Evolutionary conservation across 148 eudicot species (phyloP).

Genomic region (Simmondsia chinensis): DNA sequence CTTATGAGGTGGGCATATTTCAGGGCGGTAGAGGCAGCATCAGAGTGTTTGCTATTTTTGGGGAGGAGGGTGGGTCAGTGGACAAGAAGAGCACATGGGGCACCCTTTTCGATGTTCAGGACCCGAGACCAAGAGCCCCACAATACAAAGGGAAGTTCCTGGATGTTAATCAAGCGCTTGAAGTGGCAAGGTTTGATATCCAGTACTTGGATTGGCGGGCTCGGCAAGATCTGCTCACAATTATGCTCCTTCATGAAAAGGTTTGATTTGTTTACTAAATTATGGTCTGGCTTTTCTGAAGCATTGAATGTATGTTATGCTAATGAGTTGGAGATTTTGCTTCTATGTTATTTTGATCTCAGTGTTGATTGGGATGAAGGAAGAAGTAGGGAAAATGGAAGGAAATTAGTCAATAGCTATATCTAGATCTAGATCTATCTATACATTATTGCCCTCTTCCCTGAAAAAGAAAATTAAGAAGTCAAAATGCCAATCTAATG

Average conservation of each 20-base stretch:
- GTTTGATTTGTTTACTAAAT: slow-evolving; percentile 16
- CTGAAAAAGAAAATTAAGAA: too few species aligned
- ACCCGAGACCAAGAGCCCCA: slow-evolving; percentile 64
- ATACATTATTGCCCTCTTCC: too few species aligned
- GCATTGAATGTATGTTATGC: too few species aligned
- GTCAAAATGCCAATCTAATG: too few species aligned
- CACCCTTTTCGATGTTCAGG: slow-evolving; percentile 69
- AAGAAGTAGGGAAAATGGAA: too few species aligned
- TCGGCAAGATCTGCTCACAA: slow-evolving; percentile 84
- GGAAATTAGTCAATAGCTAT: too few species aligned
- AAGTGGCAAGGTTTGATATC: slow-evolving; percentile 77
- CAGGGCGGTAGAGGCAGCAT: slow-evolving; percentile 42
- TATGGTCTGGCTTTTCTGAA: too few species aligned
- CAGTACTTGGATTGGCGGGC: slow-evolving; percentile 98
- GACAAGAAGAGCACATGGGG: slow-evolving; percentile 68
- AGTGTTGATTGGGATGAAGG: too few species aligned
- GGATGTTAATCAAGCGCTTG: slow-evolving; percentile 77
- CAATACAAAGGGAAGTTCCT: slow-evolving; percentile 67
- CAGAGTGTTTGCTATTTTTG: slow-evolving; percentile 58
- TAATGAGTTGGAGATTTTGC: too few species aligned
- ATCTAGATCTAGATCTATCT: too few species aligned
- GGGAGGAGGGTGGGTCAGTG: slow-evolving; percentile 52
- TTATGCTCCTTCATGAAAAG: slow-evolving; percentile 92
- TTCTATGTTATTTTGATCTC: too few species aligned
- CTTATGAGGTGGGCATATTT: too few species aligned